Conservation (phyloP, 2,329 filamentous ascomycete species). For the Cordyceps fumosorosea region DNA sequence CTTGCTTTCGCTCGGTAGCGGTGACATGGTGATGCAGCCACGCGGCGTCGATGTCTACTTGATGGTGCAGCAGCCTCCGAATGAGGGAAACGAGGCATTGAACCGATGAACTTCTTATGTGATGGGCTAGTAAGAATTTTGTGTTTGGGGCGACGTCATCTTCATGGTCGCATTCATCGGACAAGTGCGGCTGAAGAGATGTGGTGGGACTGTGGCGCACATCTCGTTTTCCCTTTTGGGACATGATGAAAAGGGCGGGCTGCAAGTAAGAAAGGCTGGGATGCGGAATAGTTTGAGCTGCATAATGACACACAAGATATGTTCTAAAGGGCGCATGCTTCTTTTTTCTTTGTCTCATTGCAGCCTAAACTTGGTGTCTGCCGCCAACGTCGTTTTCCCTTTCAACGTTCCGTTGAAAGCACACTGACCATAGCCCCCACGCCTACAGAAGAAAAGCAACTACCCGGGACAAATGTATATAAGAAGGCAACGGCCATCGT, state of each 20-base stretch:
- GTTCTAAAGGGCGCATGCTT: too few relatives aligned
- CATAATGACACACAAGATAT: too few relatives aligned
- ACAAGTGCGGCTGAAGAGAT: constrained; percentile 9
- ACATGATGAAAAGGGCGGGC: background rate
- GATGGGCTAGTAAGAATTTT: background rate
- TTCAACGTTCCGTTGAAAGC: background rate
- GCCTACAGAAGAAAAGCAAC: too few relatives aligned
- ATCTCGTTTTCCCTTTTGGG: constrained; percentile 18
- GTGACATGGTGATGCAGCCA: background rate
- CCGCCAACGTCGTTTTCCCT: too few relatives aligned
- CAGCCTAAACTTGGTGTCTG: too few relatives aligned
- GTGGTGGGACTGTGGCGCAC: background rate
- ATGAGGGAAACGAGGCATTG: background rate
- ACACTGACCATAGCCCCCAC: background rate
- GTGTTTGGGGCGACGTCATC: background rate
- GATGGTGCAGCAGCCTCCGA: background rate
- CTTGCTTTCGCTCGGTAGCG: background rate
- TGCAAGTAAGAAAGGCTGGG: background rate
- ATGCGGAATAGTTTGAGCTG: too few relatives aligned
- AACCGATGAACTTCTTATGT: background rate
- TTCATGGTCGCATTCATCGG: background rate
- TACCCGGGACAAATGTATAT: too few relatives aligned
- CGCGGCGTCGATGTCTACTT: too few relatives aligned
- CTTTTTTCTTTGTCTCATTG: too few relatives aligned
- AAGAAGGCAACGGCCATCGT: background rate